These are phyloP conservation scores for Malus domestica DNA, from an alignment of 306 rosid genomes.

Conservation along the genomic window ASM211411v1 NC_041803.1:53532501-53533000, in stretches of 20 bases:
- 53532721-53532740: neutral
- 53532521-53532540: neutral
- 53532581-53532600: neutral
- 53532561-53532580: neutral
- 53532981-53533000: neutral
- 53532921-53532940: neutral
- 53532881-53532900: neutral
- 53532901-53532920: neutral
- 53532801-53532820: conserved; percentile 80
- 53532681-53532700: neutral
- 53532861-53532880: neutral
- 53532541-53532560: neutral
- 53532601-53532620: neutral
- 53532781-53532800: conserved; percentile 89
- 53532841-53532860: conserved; percentile 66
- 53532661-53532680: neutral
- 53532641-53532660: neutral
- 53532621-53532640: neutral
- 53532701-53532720: neutral
- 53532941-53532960: neutral
- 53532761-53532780: conserved; percentile 97
- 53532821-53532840: conserved; percentile 98
- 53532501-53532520: neutral
- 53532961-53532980: neutral
- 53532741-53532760: conserved; percentile 83